phyloP scores from a whole-genome alignment of 805 yeast genomes.

The Candida insectorum region DNA sequence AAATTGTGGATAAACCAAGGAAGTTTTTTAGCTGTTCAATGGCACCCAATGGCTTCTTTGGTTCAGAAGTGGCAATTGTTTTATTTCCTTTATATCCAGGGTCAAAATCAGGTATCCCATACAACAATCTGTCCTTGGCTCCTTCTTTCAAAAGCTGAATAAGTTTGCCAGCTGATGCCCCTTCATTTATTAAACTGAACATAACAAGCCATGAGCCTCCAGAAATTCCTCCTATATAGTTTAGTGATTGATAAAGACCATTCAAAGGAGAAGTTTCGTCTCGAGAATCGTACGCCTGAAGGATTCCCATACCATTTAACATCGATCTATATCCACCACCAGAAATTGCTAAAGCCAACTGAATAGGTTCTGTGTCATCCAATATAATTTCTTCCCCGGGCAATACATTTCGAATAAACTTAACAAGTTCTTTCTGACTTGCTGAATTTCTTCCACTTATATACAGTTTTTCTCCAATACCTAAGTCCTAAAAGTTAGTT shows the following conservation, averaged over 20 bases:
- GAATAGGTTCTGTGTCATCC: slow-evolving; percentile 7
- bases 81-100: slow-evolving; percentile 11
- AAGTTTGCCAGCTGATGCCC: no score
- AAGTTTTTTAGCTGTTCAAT: no score
- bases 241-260: slow-evolving; percentile 51
- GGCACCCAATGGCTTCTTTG: neutral
- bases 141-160: slow-evolving; percentile 30
- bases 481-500: slow-evolving; percentile 5
- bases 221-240: slow-evolving; percentile 62
- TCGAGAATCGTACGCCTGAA: slow-evolving; percentile 49
- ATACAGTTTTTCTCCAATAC: slow-evolving; percentile 17
- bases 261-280: slow-evolving; percentile 16
- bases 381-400: no score
- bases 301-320: slow-evolving; percentile 55
- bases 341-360: slow-evolving; percentile 41
- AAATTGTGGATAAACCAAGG: no score
- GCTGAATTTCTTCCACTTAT: slow-evolving; percentile 21
- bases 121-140: slow-evolving; percentile 44
- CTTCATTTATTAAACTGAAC: slow-evolving; percentile 3
- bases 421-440: no score
- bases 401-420: no score
- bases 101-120: slow-evolving; percentile 57
- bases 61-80: neutral
- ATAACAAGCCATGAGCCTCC: slow-evolving; percentile 75
- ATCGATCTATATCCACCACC: slow-evolving; percentile 61